Evolutionary conservation across 805 yeast species (phyloP).

Genomic region (Hanseniaspora nectarophila): DNA sequence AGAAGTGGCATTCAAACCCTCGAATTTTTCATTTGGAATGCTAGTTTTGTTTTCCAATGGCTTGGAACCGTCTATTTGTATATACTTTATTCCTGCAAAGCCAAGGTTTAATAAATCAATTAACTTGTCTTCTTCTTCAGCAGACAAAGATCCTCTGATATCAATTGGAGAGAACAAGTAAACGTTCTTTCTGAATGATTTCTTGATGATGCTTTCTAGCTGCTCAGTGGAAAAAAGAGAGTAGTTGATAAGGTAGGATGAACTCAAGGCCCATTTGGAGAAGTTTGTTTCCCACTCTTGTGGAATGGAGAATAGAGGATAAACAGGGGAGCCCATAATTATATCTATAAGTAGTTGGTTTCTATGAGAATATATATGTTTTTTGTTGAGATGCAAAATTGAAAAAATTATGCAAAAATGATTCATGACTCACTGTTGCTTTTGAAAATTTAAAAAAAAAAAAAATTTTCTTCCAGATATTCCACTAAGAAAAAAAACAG

Average conservation of each 20-base stretch:
- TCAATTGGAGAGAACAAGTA: conserved; percentile 16
- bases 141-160: conserved; percentile 24
- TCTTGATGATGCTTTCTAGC: conserved; percentile 19
- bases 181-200: conserved; percentile 14
- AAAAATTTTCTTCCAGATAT: too few species aligned
- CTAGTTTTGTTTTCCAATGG: not conserved
- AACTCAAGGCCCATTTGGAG: conserved; percentile 10
- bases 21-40: conserved; percentile 9
- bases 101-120: conserved; percentile 52
- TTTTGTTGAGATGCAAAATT: not conserved
- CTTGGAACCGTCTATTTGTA: not conserved
- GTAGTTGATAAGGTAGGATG: conserved; percentile 1
- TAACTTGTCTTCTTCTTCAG: conserved; percentile 5
- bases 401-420: not conserved
- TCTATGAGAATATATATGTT: not conserved
- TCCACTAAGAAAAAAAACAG: not conserved
- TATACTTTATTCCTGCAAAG: conserved; percentile 24
- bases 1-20: not conserved
- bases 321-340: conserved; percentile 12
- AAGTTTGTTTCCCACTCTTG: conserved; percentile 10
- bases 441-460: too few species aligned
- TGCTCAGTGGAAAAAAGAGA: conserved; percentile 23
- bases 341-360: not conserved
- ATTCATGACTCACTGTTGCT: conserved; percentile 10
- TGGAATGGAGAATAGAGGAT: conserved; percentile 10